Percentiles rank a stretch among this genome's conserved stretches.
phyloP scores from a whole-genome alignment of 2,329 filamentous ascomycete genomes.

The Fonsecaea erecta region DNA sequence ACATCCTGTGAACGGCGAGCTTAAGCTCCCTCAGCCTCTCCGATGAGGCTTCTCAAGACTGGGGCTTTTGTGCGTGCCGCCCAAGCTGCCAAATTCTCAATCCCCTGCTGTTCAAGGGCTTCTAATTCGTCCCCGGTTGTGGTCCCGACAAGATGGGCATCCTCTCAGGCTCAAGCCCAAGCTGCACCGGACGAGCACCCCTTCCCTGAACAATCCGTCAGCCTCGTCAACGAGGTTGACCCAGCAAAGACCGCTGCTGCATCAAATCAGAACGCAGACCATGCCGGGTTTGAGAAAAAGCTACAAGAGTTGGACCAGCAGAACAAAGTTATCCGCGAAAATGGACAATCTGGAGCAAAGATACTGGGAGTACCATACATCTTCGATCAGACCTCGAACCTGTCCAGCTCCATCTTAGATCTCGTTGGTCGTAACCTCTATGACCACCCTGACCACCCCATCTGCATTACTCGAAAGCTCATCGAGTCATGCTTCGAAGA shows the following conservation, averaged over 20 bases:
- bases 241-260: constrained; percentile 29
- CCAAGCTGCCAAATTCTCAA: constrained; percentile 26
- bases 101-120: constrained; percentile 14
- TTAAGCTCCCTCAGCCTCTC: background rate
- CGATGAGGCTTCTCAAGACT: constrained; percentile 35
- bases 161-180: constrained; percentile 21
- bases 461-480: constrained; percentile 86
- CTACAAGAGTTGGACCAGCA: constrained; percentile 22
- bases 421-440: constrained; percentile 81
- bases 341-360: constrained; percentile 26
- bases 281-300: constrained; percentile 10
- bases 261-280: constrained; percentile 13
- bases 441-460: constrained; percentile 84
- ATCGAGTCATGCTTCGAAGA: constrained; percentile 87
- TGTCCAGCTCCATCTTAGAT: constrained; percentile 73
- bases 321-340: constrained; percentile 29
- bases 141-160: constrained; percentile 29
- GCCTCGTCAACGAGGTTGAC: constrained; percentile 29
- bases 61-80: constrained; percentile 35
- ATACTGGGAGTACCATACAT: constrained; percentile 34
- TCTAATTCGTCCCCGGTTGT: constrained; percentile 4
- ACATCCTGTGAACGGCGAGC: background rate
- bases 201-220: constrained; percentile 34
- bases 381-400: constrained; percentile 81
- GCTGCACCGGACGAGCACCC: constrained; percentile 15